A percentile compares a stretch with the other conserved stretches of the same genome.
These are phyloP conservation scores for Aspergillus calidoustus DNA, from an alignment of 2,329 filamentous ascomycete genomes.

Conservation along the genomic window DNA sequence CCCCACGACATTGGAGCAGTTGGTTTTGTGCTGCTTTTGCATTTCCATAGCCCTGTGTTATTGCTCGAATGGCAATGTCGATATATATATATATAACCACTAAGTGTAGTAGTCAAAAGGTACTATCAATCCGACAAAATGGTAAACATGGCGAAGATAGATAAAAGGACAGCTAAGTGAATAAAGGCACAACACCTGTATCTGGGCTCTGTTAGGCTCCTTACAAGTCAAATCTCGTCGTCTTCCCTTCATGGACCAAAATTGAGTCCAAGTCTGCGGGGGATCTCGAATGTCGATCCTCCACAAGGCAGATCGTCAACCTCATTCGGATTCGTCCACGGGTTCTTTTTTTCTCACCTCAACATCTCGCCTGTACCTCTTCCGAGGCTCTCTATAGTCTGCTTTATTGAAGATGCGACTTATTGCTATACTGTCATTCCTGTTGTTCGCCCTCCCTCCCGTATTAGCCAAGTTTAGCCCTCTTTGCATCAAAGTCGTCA, in stretches of 20 bases:
- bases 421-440: constrained; percentile 19
- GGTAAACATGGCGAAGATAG: no score
- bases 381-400: not conserved
- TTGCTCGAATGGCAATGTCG: no score
- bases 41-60: no score
- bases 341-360: not conserved
- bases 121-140: no score
- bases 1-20: not conserved
- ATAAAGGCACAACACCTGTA: not conserved
- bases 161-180: not conserved
- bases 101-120: no score
- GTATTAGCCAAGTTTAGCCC: constrained; percentile 51
- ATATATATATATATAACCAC: no score
- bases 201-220: not conserved
- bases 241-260: not conserved
- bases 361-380: not conserved
- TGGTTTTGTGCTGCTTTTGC: no score
- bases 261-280: not conserved
- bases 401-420: constrained; percentile 26
- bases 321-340: not conserved
- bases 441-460: constrained; percentile 26
- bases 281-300: constrained; percentile 3
- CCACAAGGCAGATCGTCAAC: constrained; percentile 1
- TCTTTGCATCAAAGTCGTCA: constrained; percentile 84
- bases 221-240: not conserved